Evolutionary conservation across 1,284 basidiomycete species (phyloP).

Genomic region (Tylopilus sp.): DNA sequence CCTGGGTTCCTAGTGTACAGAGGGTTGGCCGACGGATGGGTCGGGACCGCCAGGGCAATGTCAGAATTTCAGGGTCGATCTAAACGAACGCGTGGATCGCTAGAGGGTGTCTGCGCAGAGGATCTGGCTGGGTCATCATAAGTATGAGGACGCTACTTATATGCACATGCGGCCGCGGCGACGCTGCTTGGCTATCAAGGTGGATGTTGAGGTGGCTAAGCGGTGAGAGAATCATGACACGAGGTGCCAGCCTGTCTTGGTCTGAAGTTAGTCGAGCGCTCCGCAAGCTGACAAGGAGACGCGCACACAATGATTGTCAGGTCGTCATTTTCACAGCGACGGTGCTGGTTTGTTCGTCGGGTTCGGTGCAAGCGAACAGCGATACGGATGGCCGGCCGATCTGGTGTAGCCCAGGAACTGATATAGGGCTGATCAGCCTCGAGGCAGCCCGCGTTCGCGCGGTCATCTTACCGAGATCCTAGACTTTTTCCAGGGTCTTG

Average conservation of each 20-base stretch:
- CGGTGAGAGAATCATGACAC: not conserved
- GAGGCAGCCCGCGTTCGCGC: conserved; percentile 6
- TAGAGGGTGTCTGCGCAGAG: not conserved
- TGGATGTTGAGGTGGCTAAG: not conserved
- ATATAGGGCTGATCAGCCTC: conserved; percentile 2
- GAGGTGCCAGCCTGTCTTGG: no score
- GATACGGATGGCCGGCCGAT: not conserved
- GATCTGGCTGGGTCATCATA: not conserved
- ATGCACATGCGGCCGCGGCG: not conserved
- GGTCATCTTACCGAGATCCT: conserved; percentile 1
- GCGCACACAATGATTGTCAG: not conserved
- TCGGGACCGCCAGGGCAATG: not conserved
- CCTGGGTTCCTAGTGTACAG: not conserved
- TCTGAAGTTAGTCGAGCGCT: no score
- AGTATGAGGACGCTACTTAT: not conserved
- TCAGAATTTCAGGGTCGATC: not conserved
- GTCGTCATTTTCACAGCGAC: not conserved
- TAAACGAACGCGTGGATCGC: not conserved
- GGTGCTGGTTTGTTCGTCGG: not conserved
- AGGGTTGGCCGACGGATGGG: not conserved
- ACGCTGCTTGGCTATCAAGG: not conserved
- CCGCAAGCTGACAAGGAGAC: no score
- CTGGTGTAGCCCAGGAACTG: not conserved
- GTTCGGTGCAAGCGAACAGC: not conserved
- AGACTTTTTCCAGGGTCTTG: not conserved